phyloP scores from a whole-genome alignment of 2,329 filamentous ascomycete genomes.

The Aspergillus tamarii region DNA sequence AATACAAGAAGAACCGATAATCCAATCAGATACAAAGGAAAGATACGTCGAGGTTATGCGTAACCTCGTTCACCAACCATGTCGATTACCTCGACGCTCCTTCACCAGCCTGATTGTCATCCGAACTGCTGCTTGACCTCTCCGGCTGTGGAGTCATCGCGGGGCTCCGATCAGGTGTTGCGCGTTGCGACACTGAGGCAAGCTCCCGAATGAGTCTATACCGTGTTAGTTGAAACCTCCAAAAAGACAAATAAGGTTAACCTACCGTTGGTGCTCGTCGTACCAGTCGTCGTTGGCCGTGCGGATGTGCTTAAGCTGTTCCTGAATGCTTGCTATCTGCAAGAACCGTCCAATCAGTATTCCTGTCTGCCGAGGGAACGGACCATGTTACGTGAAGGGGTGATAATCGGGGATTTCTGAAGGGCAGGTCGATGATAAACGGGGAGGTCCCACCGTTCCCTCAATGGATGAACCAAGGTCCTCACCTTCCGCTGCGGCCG shows the following conservation, averaged over 20 bases:
- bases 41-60: constrained; percentile 12
- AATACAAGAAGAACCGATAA: constrained; percentile 20
- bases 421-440: constrained; percentile 35
- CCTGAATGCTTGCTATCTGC: constrained; percentile 53
- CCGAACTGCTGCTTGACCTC: constrained; percentile 13
- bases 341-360: constrained; percentile 21
- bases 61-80: not conserved
- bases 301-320: constrained; percentile 51
- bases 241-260: constrained; percentile 3
- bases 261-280: constrained; percentile 47
- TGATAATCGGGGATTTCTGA: constrained; percentile 33
- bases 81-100: constrained; percentile 11
- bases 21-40: constrained; percentile 21
- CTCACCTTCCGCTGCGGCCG: constrained; percentile 49
- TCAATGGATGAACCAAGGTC: constrained; percentile 51
- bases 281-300: constrained; percentile 49
- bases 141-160: constrained; percentile 35
- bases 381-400: constrained; percentile 33
- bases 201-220: constrained; percentile 44
- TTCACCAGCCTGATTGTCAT: constrained; percentile 16
- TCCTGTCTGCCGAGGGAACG: constrained; percentile 23
- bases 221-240: constrained; percentile 8
- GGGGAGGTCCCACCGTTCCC: constrained; percentile 52
- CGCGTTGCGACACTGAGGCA: constrained; percentile 36
- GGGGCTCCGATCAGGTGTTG: constrained; percentile 33